These are phyloP conservation scores for Didymella pomorum DNA, from an alignment of 2,329 filamentous ascomycete genomes.

Conservation along the genomic window DNA sequence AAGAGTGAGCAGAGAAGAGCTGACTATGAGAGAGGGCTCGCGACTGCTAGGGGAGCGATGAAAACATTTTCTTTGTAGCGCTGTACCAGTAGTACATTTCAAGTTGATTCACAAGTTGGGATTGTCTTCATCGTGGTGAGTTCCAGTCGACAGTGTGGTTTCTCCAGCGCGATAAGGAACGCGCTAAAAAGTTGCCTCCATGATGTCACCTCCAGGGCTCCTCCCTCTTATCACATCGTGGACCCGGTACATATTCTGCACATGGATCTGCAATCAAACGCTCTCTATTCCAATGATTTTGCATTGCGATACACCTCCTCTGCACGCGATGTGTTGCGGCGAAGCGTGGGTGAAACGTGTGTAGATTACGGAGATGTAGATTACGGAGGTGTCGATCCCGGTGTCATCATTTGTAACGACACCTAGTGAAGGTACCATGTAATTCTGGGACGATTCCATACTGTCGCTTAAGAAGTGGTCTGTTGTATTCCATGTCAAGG, in stretches of 20 bases:
- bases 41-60: background rate
- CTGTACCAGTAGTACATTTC: background rate
- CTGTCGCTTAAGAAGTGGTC: background rate
- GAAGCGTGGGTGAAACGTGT: too few species aligned
- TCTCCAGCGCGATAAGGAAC: background rate
- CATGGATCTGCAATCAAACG: too few species aligned
- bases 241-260: too few species aligned
- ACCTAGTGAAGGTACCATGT: background rate
- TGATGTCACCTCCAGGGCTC: background rate
- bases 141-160: background rate
- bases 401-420: too few species aligned
- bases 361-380: too few species aligned
- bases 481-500: background rate
- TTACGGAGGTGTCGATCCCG: too few species aligned
- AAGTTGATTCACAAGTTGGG: background rate
- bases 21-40: constrained; percentile 12
- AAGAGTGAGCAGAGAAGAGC: background rate
- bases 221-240: too few species aligned
- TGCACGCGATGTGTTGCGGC: too few species aligned
- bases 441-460: too few species aligned
- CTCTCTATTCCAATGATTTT: too few species aligned
- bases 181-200: background rate
- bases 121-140: background rate
- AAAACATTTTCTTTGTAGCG: background rate
- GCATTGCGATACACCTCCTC: too few species aligned